phyloP scores from a whole-genome alignment of 306 rosid species.

The Rosa multiflora region DNA sequence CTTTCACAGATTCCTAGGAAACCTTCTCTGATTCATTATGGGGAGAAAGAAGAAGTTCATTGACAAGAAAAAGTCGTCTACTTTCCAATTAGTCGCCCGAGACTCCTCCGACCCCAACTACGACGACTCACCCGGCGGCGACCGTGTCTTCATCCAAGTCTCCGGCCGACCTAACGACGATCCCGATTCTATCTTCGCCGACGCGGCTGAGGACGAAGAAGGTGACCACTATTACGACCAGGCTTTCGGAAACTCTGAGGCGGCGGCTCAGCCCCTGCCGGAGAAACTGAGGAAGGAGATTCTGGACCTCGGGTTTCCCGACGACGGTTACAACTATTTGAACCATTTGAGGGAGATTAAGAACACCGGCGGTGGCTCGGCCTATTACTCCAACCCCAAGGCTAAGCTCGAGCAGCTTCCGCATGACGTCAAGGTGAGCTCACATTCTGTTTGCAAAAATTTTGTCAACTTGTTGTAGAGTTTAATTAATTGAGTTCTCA shows the following conservation, averaged over 20 bases:
- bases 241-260: conserved; percentile 1
- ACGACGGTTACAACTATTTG: conserved; percentile 90
- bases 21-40: conserved; percentile 16
- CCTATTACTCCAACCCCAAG: conserved; percentile 66
- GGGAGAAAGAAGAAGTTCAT: conserved; percentile 72
- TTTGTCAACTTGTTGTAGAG: background rate
- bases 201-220: conserved; percentile 54
- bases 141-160: conserved; percentile 76
- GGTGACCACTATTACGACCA: conserved; percentile 21
- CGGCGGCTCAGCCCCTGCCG: conserved; percentile 32
- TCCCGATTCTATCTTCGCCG: conserved; percentile 46
- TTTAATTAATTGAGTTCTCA: conserved; percentile 22
- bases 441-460: background rate
- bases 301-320: conserved; percentile 84
- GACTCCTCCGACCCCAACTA: conserved; percentile 76
- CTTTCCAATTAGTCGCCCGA: conserved; percentile 72
- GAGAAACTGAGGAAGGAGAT: conserved; percentile 68
- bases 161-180: conserved; percentile 22
- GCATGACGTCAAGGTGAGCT: conserved; percentile 60
- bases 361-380: conserved; percentile 78
- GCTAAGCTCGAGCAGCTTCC: conserved; percentile 62
- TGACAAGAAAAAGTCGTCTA: conserved; percentile 70
- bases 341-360: conserved; percentile 71
- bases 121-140: conserved; percentile 50
- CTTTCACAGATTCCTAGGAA: background rate